These are phyloP conservation scores for Citrus inodora DNA, from an alignment of 345 rosid genomes.

Conservation along the genomic window DNA sequence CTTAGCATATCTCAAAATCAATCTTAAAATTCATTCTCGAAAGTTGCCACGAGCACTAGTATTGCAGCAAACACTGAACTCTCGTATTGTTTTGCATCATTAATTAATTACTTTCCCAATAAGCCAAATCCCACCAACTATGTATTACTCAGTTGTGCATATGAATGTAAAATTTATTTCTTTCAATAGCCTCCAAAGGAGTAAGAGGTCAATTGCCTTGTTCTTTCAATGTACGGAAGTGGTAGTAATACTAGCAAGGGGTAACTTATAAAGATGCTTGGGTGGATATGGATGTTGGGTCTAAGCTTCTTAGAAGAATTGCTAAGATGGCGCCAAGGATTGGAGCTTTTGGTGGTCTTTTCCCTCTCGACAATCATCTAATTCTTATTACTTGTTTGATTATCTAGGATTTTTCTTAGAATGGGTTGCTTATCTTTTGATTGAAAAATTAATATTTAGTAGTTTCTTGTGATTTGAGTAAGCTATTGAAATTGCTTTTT, in stretches of 20 bases:
- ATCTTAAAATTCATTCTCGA: neutral
- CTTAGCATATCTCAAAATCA: neutral
- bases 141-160: too few species aligned
- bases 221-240: slow-evolving; percentile 25
- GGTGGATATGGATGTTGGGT: slow-evolving; percentile 87
- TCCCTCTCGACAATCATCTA: slow-evolving; percentile 57
- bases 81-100: slow-evolving; percentile 9
- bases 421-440: neutral
- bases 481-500: too few species aligned
- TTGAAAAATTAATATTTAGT: neutral
- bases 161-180: too few species aligned
- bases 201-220: neutral
- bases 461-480: neutral
- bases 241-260: neutral
- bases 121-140: too few species aligned
- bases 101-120: neutral
- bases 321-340: slow-evolving; percentile 88
- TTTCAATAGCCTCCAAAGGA: neutral
- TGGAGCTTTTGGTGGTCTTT: slow-evolving; percentile 90
- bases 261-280: slow-evolving; percentile 82
- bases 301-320: slow-evolving; percentile 79
- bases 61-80: slow-evolving; percentile 17
- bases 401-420: too few species aligned
- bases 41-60: slow-evolving; percentile 8
- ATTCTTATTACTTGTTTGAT: neutral